Percentiles rank a stretch among this genome's conserved stretches.
These are phyloP conservation scores for Chamaenerion angustifolium DNA, from an alignment of 345 rosid genomes.

Conservation along the genomic window DNA sequence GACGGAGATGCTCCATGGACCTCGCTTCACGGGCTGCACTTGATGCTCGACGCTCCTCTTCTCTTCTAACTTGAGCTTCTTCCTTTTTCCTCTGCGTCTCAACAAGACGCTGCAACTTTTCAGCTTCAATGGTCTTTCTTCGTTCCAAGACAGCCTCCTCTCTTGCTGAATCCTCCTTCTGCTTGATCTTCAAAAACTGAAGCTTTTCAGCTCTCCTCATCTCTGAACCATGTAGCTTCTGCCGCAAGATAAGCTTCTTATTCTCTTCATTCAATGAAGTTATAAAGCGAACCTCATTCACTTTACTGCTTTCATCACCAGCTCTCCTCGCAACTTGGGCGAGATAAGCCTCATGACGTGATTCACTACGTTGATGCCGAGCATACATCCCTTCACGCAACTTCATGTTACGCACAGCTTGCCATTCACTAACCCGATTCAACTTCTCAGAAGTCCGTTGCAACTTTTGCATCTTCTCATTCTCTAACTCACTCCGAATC, in stretches of 20 bases:
- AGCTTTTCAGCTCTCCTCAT: conserved; percentile 68
- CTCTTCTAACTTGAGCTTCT: conserved; percentile 74
- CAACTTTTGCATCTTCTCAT: conserved; percentile 60
- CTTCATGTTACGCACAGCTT: conserved; percentile 57
- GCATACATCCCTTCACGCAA: conserved; percentile 68
- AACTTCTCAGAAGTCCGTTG: conserved; percentile 67
- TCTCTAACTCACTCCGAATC: conserved; percentile 61
- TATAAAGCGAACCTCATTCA: conserved; percentile 69
- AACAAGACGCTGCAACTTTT: conserved; percentile 66
- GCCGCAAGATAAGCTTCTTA: conserved; percentile 62
- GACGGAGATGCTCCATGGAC: conserved; percentile 57
- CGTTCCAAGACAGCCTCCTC: conserved; percentile 77
- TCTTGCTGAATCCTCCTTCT: conserved; percentile 64
- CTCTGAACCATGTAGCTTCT: conserved; percentile 65
- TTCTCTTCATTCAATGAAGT: conserved; percentile 73
- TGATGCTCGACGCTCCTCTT: conserved; percentile 72
- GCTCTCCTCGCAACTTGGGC: conserved; percentile 77
- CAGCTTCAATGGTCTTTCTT: conserved; percentile 64
- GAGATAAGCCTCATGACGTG: conserved; percentile 67
- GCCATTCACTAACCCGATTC: conserved; percentile 68
- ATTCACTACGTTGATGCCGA: conserved; percentile 63
- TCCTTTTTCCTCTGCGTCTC: conserved; percentile 69
- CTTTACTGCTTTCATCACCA: conserved; percentile 80
- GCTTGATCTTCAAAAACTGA: conserved; percentile 52
- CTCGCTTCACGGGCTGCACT: conserved; percentile 72